Base-by-base conservation (phyloP, 106 monocot genomes). In the Cymbidium sinense region DNA sequence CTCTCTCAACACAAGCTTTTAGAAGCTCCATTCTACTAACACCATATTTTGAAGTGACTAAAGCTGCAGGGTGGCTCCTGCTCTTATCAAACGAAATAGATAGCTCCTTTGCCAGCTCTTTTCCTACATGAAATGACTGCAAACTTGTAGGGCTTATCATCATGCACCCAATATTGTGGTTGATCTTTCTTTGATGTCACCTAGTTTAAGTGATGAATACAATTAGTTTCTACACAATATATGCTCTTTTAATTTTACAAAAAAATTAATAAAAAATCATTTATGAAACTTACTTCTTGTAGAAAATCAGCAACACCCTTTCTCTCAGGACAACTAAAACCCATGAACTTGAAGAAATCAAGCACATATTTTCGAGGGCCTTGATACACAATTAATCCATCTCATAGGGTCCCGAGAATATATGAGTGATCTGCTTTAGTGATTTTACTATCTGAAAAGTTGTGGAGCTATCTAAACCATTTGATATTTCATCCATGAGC, bases 401-500 rank as follows among this genome's bases (percentile, higher is more conserved):
- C 89, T 27, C 86, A 89, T 34, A 89, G 78, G 37, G 88, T 89
- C 0, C 83, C 80, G 20, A 89, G 83, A 19, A 89, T 89, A 89
- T 89, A 37, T 85, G 85, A 51, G 83, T 47, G 18, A 50, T 76
- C 35, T 89, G 85, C 4, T 76, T 80, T 2, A 89, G 58, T 25
- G 88, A 89, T 4, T 86, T 89, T 8, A 86, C 79, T 25, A 89
- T 89, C 65, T 89, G 88, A 55, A 65, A 89, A 7, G 88, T 89
- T 10, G 88, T 89, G 13, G 88, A 89, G 43, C 85, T 89, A 54
- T 89, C 88, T 0, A 89, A 76, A 15, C 88, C 88, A 64, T 77
- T 89, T 2, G 88, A 89, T 83, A 89, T 85, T 27, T 89, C 88
- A 72, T 88, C 88, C 85, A 88, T 88, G 75, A 88, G 76, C 10